Percentiles rank a stretch among this genome's conserved stretches.
Evolutionary conservation across 192 early-diverging fungal species (phyloP).

Genomic region (Bifiguratus adelaidae): DNA sequence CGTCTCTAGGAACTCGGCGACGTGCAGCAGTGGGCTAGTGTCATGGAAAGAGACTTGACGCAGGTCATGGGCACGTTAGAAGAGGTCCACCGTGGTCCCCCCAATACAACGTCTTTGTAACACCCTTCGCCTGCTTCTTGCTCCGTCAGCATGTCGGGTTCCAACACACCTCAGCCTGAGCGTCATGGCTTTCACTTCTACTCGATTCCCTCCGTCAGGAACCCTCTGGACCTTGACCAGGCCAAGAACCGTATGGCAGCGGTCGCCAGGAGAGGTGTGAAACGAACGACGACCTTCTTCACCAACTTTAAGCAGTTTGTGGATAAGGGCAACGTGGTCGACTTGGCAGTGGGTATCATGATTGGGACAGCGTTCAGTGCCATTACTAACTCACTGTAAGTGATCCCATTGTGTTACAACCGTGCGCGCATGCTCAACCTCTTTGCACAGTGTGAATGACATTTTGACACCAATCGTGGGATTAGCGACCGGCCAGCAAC

Average conservation of each 20-base stretch:
- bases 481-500: slow-evolving; percentile 37
- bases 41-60: slow-evolving; percentile 76
- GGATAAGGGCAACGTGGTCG: slow-evolving; percentile 45
- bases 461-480: slow-evolving; percentile 49
- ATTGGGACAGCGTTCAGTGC: slow-evolving; percentile 46
- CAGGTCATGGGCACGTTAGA: slow-evolving; percentile 61
- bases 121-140: no score
- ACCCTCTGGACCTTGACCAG: no score
- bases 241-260: no score
- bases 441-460: slow-evolving; percentile 32
- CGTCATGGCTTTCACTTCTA: no score
- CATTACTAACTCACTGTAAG: slow-evolving; percentile 11
- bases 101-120: no score
- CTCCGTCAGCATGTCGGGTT: no score
- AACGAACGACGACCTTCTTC: no score
- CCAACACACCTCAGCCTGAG: no score
- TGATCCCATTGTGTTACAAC: slow-evolving; percentile 1
- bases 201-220: no score
- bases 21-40: slow-evolving; percentile 75
- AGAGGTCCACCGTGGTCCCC: slow-evolving; percentile 22
- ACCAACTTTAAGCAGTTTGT: slow-evolving; percentile 46
- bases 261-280: no score
- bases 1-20: slow-evolving; percentile 67
- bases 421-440: not conserved
- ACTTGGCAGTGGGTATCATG: slow-evolving; percentile 55